These are phyloP conservation scores for Cyanidiococcus yangmingshanensis DNA, from an alignment of 23 red algal species.

Conservation along the genomic window DNA sequence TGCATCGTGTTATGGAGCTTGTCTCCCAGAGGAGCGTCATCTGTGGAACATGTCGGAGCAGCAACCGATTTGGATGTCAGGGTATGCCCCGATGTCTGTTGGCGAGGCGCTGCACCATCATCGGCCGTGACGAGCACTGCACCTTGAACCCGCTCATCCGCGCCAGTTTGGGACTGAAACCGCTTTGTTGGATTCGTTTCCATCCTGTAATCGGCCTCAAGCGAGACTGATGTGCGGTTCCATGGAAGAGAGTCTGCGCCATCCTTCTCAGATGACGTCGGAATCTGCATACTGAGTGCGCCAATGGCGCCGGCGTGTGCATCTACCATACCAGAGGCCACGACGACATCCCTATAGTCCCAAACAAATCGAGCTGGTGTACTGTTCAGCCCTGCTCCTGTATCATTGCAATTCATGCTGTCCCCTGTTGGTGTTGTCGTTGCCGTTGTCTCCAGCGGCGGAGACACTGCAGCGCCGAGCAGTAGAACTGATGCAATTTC, in stretches of 20 bases:
- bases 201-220: background rate
- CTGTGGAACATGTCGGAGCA: background rate
- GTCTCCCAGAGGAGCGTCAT: too few relatives aligned
- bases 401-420: background rate
- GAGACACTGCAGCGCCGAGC: background rate
- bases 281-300: slow-evolving; percentile 25
- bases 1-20: too few relatives aligned
- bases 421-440: background rate
- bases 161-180: background rate
- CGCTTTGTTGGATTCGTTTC: background rate
- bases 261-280: background rate
- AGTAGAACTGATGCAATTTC: background rate
- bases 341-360: slow-evolving; percentile 20
- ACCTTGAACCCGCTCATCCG: background rate
- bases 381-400: background rate
- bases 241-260: background rate
- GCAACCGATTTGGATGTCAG: background rate
- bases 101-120: background rate
- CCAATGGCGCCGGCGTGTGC: slow-evolving; percentile 62
- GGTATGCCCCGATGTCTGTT: background rate
- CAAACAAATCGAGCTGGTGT: background rate
- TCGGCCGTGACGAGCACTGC: background rate
- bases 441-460: background rate
- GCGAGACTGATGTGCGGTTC: background rate
- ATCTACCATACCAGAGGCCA: slow-evolving; percentile 68